Base-by-base conservation (phyloP, 164 flowering plant species). In the Akebia trifoliata region DNA sequence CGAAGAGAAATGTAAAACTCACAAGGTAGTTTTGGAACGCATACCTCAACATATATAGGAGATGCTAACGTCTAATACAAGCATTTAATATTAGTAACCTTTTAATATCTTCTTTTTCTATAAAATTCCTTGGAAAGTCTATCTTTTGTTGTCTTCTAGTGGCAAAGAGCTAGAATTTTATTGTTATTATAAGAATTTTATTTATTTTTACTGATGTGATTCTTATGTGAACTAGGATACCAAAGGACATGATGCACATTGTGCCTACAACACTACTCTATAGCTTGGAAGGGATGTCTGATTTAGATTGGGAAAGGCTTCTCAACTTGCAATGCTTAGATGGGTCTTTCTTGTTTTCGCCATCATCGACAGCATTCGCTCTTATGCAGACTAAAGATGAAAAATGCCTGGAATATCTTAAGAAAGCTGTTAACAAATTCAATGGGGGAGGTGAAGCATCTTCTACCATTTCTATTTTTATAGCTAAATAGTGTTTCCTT, bases 341-440 rank as follows among this genome's bases (percentile, higher is more conserved):
- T 76, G 99, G 99, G 20, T 93, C 99, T 1, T 93, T 93, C 69
- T 66, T 90, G 40, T 87, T 84, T 66, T 93, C 99, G 37, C 94
- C 97, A 46, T 76, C 99, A 40, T 81, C 98, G 57, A 93, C 98
- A 39, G 98, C 98, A 50, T 93, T 63, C 62, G 98, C 97, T 9
- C 85, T 90, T 52, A 81, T 75, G 74, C 77, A 93, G 26, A 93
- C 97, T 20, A 75, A 79, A 52, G 81, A 93, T 56, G 44, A 66
- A 1, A 80, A 80, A 15, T 93, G 98, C 71, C 63, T 90, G 39
- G 18, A 24, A 4, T 93, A 93, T 67, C 74, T 93, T 8, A 43
- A 67, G 15, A 74, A 75, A 2, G 63, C 56, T 4, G 85, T 90
- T 29, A 18, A 75, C n/a, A 82, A 68, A 56, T 90, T 92, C 74